These are phyloP conservation scores for Lentinus polychrous DNA, from an alignment of 1,284 basidiomycete genomes.

Conservation along the genomic window DNA sequence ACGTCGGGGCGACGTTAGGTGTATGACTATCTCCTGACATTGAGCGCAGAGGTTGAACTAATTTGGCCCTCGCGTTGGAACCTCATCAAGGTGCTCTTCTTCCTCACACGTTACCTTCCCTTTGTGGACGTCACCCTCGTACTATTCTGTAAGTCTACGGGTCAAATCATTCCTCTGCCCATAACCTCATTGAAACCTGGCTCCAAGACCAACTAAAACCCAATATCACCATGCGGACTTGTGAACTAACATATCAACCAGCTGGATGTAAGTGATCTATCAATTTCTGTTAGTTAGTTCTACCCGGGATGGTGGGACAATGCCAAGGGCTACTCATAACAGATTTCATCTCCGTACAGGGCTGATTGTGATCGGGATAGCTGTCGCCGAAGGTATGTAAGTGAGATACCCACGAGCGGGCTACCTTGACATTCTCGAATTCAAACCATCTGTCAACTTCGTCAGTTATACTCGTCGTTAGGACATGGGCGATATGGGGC, in stretches of 20 bases:
- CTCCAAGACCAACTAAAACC: conserved; percentile 6
- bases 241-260: conserved; percentile 3
- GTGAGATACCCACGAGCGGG: background rate
- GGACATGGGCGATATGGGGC: conserved; percentile 11
- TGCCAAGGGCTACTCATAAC: background rate
- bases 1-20: background rate
- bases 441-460: background rate
- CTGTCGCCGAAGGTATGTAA: conserved; percentile 7
- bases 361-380: conserved; percentile 8
- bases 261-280: conserved; percentile 5
- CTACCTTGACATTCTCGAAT: background rate
- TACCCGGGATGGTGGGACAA: background rate
- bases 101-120: conserved; percentile 7
- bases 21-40: conserved; percentile 8
- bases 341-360: background rate
- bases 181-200: background rate
- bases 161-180: background rate
- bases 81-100: conserved; percentile 6
- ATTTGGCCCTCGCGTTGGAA: conserved; percentile 8
- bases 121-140: conserved; percentile 7
- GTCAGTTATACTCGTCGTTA: conserved; percentile 6
- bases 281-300: background rate
- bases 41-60: conserved; percentile 3
- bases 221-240: background rate
- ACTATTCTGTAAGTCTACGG: conserved; percentile 6